Base-by-base conservation (phyloP, 805 yeast species). In the Lachancea sp. region DNA sequence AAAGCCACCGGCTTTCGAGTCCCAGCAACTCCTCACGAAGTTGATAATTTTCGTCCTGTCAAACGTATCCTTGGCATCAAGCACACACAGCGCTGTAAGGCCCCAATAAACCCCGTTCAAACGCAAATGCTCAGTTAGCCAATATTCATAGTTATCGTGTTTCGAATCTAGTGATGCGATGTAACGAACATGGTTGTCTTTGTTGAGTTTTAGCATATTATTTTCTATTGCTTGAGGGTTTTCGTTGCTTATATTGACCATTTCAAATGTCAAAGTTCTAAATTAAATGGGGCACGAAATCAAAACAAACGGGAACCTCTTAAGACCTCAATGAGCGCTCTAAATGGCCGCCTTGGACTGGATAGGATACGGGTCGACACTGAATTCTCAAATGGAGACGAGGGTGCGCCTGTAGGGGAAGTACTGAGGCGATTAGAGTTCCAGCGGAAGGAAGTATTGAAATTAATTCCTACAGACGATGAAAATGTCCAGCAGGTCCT, bases 81-180 rank as follows among this genome's bases (percentile, higher is more conserved):
- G 56, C 1, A 82, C 61, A 36, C 74, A 74, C 23, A 89, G 61
- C 0, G 96, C 87, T 13, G 83, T 81, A 2, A 86, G 67, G 0
- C 97, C 97, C 99, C 99, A 92, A 59, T 92, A 92, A 0, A 92
- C 71, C 1, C 97, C 98, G 53, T 85, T 87, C 70, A 92, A 63
- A 23, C 97, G 71, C 36, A 92, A 68, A 59, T 92, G 97, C 54
- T 92, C 97, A 8, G 86, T 76, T 38, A 89, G 62, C 92, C 95
- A 87, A 62, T 87, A 89, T 51, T 83, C 88, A 21, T 78, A 66
- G 56, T 81, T 73, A 57, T 78, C 71, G 40, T 73, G 68, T 46
- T 72, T 68, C 35, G 70, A 63, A 49, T 80, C 80, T 31, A 82
- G 61, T 1, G 75, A 61, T 41, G 69, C 64, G 23, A 83, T 70